These are phyloP conservation scores for Suillus hirtellus DNA, from an alignment of 768 basidiomycete genomes.

Conservation along the genomic window DNA sequence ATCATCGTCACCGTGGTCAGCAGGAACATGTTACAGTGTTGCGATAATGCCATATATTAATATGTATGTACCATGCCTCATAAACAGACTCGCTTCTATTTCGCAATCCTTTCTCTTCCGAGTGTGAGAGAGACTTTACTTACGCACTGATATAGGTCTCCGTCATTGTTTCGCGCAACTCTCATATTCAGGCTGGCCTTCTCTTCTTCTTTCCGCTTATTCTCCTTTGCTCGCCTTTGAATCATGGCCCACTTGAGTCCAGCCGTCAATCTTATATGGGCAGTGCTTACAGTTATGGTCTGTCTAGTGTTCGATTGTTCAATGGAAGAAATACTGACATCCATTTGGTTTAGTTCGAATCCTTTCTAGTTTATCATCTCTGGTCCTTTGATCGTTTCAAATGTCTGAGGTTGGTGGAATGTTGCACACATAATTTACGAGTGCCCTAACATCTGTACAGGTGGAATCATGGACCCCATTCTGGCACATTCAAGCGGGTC, in stretches of 20 bases:
- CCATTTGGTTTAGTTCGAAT: slow-evolving; percentile 44
- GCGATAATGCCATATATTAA: neutral
- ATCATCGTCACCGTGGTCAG: neutral
- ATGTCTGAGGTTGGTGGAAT: slow-evolving; percentile 57
- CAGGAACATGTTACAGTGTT: neutral
- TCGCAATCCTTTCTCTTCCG: neutral
- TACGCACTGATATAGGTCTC: neutral
- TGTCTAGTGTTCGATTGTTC: slow-evolving; percentile 19
- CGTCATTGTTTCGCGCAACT: neutral
- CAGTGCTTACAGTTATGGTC: slow-evolving; percentile 53
- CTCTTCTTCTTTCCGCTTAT: slow-evolving; percentile 20
- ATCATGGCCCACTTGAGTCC: slow-evolving; percentile 67
- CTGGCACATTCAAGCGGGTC: slow-evolving; percentile 80
- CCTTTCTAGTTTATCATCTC: slow-evolving; percentile 69
- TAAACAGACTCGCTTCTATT: neutral
- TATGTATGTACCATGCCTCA: too few species aligned
- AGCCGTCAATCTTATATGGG: slow-evolving; percentile 62
- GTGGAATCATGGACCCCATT: slow-evolving; percentile 66
- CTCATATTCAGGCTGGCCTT: neutral
- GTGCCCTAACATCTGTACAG: slow-evolving; percentile 33
- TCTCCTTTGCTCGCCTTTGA: slow-evolving; percentile 21
- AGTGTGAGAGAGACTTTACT: neutral
- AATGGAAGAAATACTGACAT: neutral
- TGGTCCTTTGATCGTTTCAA: slow-evolving; percentile 82
- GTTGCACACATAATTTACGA: neutral